Evolutionary conservation across 306 rosid genomes (phyloP), one percentile per base, ranked within the genome.

Genomic region (Quillaja saponaria): DNA sequence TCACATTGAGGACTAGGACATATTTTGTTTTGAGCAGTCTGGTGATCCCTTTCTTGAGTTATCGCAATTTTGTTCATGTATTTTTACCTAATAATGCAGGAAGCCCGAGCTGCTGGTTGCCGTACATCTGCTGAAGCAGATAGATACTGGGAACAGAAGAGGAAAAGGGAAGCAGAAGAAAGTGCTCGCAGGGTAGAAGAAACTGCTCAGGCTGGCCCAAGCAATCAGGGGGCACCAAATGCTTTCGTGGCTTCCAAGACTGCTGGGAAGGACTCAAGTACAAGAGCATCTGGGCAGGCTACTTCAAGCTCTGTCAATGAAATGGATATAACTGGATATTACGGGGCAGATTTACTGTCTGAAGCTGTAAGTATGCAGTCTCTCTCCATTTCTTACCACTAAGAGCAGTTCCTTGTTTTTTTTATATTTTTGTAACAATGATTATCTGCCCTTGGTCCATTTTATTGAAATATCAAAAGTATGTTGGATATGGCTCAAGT

Each of bases 21-120:
- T 1, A 13, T 63, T 50, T 46, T 19, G 41, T 51, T 33, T 41
- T 19, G 16, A 48, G 39, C 15, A 60, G 18, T 46, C 49, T 60
- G 61, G 16, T 49, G 19, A 41, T 2, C 42, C 50, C 17, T 20
- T 42, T 49, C n/a, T 41, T 65, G 0, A 19, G 15, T 47, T 49
- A 48, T 61, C 13, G 35, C 69, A 38, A 25, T 25, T 61, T 39
- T 33, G 18, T 50, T 54, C 62, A 40, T 14, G 28, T 12, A 40
- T 74, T 13, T 50, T 25, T 2, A 25, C 31, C 4, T 25, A 8
- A 4, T 6, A 21, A 49, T 72, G 64, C 81, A 89, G 99, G 96
- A 94, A 63, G 96, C 97, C 18, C 75, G 74, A 48, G 74, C 74
- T 74, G 90, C 94, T 31, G 99, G 99, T 49, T 94, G 90, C 67